Base-by-base conservation (phyloP, 176 grass and related monocot species). In the Oryza nivara region DNA sequence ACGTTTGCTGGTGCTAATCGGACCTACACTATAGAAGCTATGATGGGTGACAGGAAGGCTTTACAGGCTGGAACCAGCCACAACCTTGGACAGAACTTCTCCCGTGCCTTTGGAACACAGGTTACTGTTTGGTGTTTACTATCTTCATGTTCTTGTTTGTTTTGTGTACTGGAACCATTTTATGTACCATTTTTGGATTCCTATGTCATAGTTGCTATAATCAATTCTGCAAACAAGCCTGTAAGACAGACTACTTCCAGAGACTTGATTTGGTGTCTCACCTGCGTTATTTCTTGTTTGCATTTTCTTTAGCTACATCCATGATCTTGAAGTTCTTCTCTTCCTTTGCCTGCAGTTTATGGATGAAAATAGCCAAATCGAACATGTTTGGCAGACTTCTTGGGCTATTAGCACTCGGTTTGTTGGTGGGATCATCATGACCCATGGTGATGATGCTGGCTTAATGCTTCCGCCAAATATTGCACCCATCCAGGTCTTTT, bases 21-120 rank as follows among this genome's bases (percentile, higher is more conserved):
- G 49, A 98, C 96, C 3, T 95, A 98, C 82, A 98, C 96, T 84
- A 98, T 98, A 87, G 96, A 98, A 89, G 96, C 92, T 87, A 98
- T 98, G 96, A 98, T 98, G 96, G 96, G 96, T 74, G 96, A 93
- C 74, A 95, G 68, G 84, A 95, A 94, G 77, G 96, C 96, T 68
- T 95, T 98, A 88, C 96, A 98, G 84, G 96, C 96, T 87, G 96
- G 96, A 80, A 98, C 96, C 45, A 98, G 96, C 75, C 96, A 98
- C 80, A 95, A 98, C 65, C 92, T 98, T 26, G 96, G 96, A 43
- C 96, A 98, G 75, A 98, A 98, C 67, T 98, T 98, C 82, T 98
- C 96, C 69, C 91, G 86, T 84, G 96, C 96, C 67, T 98, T 98
- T 83, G 93, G 86, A 70, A 98, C 96, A 78, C 92, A 93, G 93